phyloP scores from a whole-genome alignment of 1,284 basidiomycete species.

The Crucibulum parvulum region DNA sequence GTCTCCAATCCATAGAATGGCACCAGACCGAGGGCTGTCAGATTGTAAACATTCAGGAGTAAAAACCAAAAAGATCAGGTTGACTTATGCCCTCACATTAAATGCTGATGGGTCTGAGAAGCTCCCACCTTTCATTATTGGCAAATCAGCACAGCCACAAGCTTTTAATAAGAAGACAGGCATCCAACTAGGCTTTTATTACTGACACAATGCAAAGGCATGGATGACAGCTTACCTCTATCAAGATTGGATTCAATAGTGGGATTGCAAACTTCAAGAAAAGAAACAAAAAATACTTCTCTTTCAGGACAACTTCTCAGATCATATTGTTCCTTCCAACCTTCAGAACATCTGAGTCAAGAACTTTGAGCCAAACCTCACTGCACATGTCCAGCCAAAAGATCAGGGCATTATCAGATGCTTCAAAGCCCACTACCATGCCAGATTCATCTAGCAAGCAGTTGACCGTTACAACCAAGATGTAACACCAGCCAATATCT shows the following conservation, averaged over 20 bases:
- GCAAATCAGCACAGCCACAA: conserved; percentile 21
- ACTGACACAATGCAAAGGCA: conserved; percentile 34
- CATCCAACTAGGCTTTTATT: conserved; percentile 30
- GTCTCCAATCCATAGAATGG: neutral
- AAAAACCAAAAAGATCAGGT: conserved; percentile 16
- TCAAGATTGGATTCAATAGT: conserved; percentile 27
- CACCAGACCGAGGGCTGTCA: neutral
- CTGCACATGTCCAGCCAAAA: conserved; percentile 11
- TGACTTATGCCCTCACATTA: conserved; percentile 25
- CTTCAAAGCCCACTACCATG: conserved; percentile 38
- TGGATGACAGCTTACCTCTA: conserved; percentile 39
- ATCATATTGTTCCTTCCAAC: neutral
- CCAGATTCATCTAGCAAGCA: conserved; percentile 25
- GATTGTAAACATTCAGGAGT: neutral
- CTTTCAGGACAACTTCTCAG: neutral
- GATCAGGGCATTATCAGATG: conserved; percentile 35
- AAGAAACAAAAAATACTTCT: conserved; percentile 7
- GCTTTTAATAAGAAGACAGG: conserved; percentile 27
- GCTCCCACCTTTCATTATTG: conserved; percentile 26
- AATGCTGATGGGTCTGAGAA: conserved; percentile 32
- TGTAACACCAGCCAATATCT: conserved; percentile 31
- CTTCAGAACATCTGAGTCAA: conserved; percentile 16
- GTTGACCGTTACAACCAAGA: conserved; percentile 34
- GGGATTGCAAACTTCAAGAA: conserved; percentile 14
- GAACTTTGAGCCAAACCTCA: conserved; percentile 14